phyloP scores from a whole-genome alignment of 169 alveolate species.

The Eimeria zaria region DNA sequence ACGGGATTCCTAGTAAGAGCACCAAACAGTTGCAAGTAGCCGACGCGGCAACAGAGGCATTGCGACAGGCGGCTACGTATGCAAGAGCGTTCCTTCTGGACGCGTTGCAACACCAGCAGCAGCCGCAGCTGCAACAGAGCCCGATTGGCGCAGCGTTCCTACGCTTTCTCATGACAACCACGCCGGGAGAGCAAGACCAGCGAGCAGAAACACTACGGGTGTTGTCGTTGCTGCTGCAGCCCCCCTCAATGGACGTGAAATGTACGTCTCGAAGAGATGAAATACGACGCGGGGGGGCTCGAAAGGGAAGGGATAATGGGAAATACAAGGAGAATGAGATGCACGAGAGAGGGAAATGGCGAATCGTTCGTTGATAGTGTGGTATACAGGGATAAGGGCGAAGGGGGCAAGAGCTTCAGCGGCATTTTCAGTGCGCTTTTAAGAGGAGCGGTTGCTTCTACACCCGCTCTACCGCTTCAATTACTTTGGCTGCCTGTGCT shows the following conservation, averaged over 20 bases:
- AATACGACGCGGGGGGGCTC: background rate
- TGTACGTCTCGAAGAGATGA: background rate
- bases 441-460: background rate
- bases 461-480: background rate
- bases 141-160: constrained; percentile 63
- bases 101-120: constrained; percentile 46
- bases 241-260: constrained; percentile 12
- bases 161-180: constrained; percentile 51
- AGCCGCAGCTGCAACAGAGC: constrained; percentile 39
- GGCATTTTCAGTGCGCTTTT: background rate
- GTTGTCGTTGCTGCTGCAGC: constrained; percentile 69
- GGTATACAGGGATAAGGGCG: background rate
- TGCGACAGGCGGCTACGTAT: constrained; percentile 53
- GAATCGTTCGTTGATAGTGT: background rate
- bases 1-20: background rate
- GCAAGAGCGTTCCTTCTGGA: constrained; percentile 41
- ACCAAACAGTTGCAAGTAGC: constrained; percentile 27
- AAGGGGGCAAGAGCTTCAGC: background rate
- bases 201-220: constrained; percentile 64
- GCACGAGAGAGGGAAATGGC: background rate
- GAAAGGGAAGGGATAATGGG: background rate
- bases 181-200: constrained; percentile 46
- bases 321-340: background rate
- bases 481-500: background rate
- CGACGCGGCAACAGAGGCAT: constrained; percentile 64